phyloP scores from a whole-genome alignment of 2,329 filamentous ascomycete species.

The Fusarium paranaense region DNA sequence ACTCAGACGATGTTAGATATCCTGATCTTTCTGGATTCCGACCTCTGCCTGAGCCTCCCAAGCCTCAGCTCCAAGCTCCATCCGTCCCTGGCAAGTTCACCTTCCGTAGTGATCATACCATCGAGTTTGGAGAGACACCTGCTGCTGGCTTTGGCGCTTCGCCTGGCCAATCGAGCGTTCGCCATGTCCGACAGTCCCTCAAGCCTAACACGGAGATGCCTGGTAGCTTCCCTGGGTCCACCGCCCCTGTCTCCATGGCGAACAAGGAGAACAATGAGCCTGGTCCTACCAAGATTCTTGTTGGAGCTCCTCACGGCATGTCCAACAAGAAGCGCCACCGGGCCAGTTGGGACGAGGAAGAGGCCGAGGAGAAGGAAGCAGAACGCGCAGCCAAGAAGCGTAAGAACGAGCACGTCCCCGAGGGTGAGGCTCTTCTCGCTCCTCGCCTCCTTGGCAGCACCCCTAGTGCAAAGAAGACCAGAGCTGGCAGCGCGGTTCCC shows the following conservation, averaged over 20 bases:
- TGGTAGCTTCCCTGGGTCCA: constrained; percentile 62
- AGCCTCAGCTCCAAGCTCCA: constrained; percentile 44
- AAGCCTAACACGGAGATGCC: constrained; percentile 61
- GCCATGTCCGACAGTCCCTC: constrained; percentile 68
- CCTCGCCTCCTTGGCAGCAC: constrained; percentile 57
- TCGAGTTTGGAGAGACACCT: constrained; percentile 64
- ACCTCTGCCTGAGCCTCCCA: constrained; percentile 45
- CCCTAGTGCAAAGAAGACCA: constrained; percentile 53
- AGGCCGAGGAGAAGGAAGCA: constrained; percentile 60
- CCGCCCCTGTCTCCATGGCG: constrained; percentile 49
- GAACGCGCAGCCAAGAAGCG: constrained; percentile 70
- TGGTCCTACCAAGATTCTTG: constrained; percentile 49
- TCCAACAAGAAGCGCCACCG: constrained; percentile 74
- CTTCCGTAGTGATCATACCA: constrained; percentile 75
- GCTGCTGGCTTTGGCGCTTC: constrained; percentile 66
- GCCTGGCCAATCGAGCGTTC: constrained; percentile 70
- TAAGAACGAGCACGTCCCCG: constrained; percentile 60
- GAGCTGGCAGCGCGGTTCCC: constrained; percentile 39
- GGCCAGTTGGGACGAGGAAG: constrained; percentile 67
- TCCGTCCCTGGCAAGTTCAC: constrained; percentile 70
- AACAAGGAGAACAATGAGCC: constrained; percentile 69
- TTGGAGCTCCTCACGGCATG: constrained; percentile 71
- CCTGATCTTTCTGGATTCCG: constrained; percentile 63
- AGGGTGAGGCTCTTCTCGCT: constrained; percentile 65
- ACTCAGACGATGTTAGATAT: constrained; percentile 57